Conservation (phyloP, 1,284 basidiomycete species). For the Termitomyces sp. region DNA sequence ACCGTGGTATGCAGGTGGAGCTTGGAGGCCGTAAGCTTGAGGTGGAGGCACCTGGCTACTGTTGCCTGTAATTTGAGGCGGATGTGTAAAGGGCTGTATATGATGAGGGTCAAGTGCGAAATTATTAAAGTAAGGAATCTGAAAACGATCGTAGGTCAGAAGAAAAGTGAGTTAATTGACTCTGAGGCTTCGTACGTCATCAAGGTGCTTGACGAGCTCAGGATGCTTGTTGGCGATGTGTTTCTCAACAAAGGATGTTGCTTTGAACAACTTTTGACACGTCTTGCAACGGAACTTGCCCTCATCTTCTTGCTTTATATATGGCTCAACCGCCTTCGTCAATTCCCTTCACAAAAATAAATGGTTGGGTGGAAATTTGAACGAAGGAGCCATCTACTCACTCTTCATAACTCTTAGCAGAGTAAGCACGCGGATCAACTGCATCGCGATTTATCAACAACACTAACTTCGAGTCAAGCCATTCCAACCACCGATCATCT, state of each 20-base stretch:
- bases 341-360: slow-evolving; percentile 57
- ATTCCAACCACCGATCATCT: slow-evolving; percentile 87
- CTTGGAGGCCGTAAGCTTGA: slow-evolving; percentile 74
- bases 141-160: slow-evolving; percentile 15
- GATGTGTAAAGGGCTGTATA: slow-evolving; percentile 80
- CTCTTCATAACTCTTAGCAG: slow-evolving; percentile 87
- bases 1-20: slow-evolving; percentile 45
- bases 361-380: background rate
- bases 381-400: slow-evolving; percentile 37
- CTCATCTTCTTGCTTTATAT: slow-evolving; percentile 91
- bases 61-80: slow-evolving; percentile 58
- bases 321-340: slow-evolving; percentile 67
- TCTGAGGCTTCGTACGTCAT: slow-evolving; percentile 49
- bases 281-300: slow-evolving; percentile 93
- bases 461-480: slow-evolving; percentile 79
- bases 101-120: slow-evolving; percentile 91
- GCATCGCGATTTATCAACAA: slow-evolving; percentile 69
- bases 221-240: slow-evolving; percentile 87
- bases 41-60: slow-evolving; percentile 64
- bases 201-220: slow-evolving; percentile 72
- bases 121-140: slow-evolving; percentile 89
- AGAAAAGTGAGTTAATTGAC: background rate
- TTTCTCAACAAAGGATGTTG: slow-evolving; percentile 92
- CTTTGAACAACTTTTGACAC: slow-evolving; percentile 94
- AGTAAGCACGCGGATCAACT: slow-evolving; percentile 81